Conservation (phyloP, 1,284 basidiomycete species). For the Phellinidium pouzarii region DNA sequence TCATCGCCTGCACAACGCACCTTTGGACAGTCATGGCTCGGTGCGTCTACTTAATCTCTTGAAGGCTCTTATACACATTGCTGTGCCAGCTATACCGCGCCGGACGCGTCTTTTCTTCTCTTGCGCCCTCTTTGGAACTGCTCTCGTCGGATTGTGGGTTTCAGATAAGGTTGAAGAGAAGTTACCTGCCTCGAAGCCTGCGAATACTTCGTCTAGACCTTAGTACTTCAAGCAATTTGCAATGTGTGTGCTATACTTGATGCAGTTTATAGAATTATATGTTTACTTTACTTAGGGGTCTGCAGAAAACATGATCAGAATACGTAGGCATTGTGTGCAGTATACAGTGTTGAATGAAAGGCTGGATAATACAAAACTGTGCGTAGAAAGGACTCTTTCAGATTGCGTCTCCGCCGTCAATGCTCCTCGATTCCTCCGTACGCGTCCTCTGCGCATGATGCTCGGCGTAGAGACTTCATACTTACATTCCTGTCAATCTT, state of each 20-base stretch:
- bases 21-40: slow-evolving; percentile 15
- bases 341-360: neutral
- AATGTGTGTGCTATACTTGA: neutral
- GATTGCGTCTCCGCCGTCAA: neutral
- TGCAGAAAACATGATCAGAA: neutral
- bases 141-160: slow-evolving; percentile 10
- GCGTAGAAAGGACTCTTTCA: neutral
- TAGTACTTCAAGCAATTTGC: neutral
- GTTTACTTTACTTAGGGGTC: neutral
- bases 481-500: neutral
- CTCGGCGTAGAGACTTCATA: neutral
- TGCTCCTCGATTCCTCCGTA: slow-evolving; percentile 10
- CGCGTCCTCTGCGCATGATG: slow-evolving; percentile 2
- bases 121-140: slow-evolving; percentile 16
- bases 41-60: slow-evolving; percentile 3
- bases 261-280: neutral
- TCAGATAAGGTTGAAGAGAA: slow-evolving; percentile 16
- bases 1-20: slow-evolving; percentile 13
- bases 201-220: neutral
- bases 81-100: slow-evolving; percentile 13
- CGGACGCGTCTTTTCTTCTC: slow-evolving; percentile 16
- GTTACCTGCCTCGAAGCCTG: slow-evolving; percentile 6
- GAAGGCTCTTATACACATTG: neutral
- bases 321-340: neutral
- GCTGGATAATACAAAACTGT: neutral